Conservation (phyloP, 2,329 filamentous ascomycete species). For the Volutella citrinella region DNA sequence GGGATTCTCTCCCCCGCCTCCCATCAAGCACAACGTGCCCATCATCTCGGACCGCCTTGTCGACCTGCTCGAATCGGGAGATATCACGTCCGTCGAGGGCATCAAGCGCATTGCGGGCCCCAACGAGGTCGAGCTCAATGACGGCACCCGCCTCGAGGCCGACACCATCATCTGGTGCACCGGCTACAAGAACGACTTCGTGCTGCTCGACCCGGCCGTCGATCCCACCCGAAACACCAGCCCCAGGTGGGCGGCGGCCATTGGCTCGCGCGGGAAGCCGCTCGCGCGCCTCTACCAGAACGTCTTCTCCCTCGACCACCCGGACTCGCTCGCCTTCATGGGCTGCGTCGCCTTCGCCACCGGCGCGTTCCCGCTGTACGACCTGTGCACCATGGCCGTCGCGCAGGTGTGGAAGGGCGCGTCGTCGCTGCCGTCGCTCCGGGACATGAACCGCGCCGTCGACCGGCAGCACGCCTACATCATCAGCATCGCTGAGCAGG, state of each 20-base stretch:
- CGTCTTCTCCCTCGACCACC: conserved; percentile 40
- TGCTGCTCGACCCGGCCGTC: conserved; percentile 22
- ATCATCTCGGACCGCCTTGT: conserved; percentile 27
- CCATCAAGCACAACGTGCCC: conserved; percentile 20
- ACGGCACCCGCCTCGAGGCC: conserved; percentile 24
- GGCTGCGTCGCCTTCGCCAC: conserved; percentile 34
- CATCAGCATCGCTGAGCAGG: conserved; percentile 23
- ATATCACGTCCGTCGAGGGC: conserved; percentile 31
- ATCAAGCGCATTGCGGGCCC: conserved; percentile 22
- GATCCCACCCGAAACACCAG: conserved; percentile 24
- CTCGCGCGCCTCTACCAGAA: conserved; percentile 41
- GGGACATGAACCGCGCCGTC: conserved; percentile 35
- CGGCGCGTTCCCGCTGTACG: conserved; percentile 34
- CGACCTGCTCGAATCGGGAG: conserved; percentile 34
- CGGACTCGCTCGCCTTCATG: conserved; percentile 42
- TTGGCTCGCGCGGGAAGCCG: conserved; percentile 23
- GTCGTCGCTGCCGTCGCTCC: conserved; percentile 31
- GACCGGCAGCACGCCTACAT: conserved; percentile 33
- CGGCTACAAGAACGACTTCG: conserved; percentile 32
- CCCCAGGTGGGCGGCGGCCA: conserved; percentile 20
- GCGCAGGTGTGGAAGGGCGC: conserved; percentile 42
- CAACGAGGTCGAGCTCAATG: conserved; percentile 25
- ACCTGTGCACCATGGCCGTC: conserved; percentile 41
- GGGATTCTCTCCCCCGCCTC: conserved; percentile 24
- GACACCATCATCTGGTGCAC: conserved; percentile 34